These are phyloP conservation scores for Aspergillus pseudoviridinutans DNA, from an alignment of 2,329 filamentous ascomycete genomes.

Conservation along the genomic window DNA sequence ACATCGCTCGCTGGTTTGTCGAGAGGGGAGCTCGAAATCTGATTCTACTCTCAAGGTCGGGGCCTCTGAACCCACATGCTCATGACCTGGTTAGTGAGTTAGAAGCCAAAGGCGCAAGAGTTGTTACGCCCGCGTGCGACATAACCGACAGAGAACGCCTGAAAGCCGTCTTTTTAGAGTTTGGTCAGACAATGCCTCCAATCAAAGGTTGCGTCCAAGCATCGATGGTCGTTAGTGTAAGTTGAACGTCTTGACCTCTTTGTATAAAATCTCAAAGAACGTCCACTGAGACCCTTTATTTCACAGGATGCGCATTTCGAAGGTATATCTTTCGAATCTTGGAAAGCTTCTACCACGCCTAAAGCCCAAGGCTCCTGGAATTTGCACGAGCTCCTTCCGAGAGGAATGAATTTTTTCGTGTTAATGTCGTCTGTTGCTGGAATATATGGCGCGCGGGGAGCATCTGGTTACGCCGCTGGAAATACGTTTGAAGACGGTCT, in stretches of 20 bases:
- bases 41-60: constrained; percentile 21
- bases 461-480: constrained; percentile 41
- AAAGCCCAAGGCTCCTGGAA: constrained; percentile 36
- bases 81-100: constrained; percentile 3
- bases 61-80: background rate
- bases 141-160: background rate
- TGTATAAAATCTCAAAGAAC: background rate
- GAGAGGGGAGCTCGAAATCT: constrained; percentile 31
- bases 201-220: constrained; percentile 10
- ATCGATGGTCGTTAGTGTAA: constrained; percentile 11
- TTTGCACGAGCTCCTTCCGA: constrained; percentile 24
- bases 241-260: background rate
- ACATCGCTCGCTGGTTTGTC: constrained; percentile 30
- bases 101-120: background rate
- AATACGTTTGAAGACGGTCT: constrained; percentile 34
- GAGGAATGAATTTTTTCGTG: constrained; percentile 38
- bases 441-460: constrained; percentile 40
- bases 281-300: background rate
- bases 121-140: constrained; percentile 3
- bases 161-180: background rate
- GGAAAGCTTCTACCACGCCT: constrained; percentile 28
- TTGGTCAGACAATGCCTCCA: constrained; percentile 1
- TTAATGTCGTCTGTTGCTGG: constrained; percentile 36
- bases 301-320: constrained; percentile 24
- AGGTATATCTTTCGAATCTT: constrained; percentile 37